These are phyloP conservation scores for Crepidotus variabilis DNA, from an alignment of 768 basidiomycete genomes.

Conservation along the genomic window DNA sequence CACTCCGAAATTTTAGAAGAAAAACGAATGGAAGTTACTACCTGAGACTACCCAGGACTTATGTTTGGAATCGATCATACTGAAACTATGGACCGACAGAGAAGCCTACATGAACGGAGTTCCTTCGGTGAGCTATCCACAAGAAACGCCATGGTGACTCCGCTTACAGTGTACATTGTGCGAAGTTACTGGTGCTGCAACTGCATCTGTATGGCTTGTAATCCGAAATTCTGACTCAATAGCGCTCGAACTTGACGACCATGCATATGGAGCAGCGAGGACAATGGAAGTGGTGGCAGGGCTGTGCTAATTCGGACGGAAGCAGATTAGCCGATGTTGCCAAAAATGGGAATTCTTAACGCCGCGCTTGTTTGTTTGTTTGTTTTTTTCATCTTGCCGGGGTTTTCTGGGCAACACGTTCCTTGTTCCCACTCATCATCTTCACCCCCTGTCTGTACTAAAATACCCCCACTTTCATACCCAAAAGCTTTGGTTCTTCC, in stretches of 20 bases:
- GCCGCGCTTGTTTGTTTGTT: constrained; percentile 14
- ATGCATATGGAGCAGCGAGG: not conserved
- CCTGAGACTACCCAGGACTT: too few relatives aligned
- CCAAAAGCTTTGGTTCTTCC: constrained; percentile 11
- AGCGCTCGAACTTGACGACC: too few relatives aligned
- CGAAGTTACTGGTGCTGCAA: too few relatives aligned
- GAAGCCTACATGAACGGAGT: not conserved
- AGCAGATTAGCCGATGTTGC: constrained; percentile 14
- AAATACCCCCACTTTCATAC: constrained; percentile 17
- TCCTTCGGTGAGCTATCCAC: not conserved
- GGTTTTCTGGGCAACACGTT: constrained; percentile 18
- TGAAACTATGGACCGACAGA: too few relatives aligned
- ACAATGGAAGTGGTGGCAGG: not conserved
- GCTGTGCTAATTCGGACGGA: constrained; percentile 9
- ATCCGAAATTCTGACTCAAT: too few relatives aligned
- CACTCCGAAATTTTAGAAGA: too few relatives aligned
- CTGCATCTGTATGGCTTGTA: too few relatives aligned
- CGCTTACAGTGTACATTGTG: not conserved
- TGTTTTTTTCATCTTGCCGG: constrained; percentile 8
- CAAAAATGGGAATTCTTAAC: constrained; percentile 16
- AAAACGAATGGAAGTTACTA: too few relatives aligned
- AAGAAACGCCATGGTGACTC: constrained; percentile 10
- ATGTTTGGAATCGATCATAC: too few relatives aligned
- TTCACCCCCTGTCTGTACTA: constrained; percentile 17
- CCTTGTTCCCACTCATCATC: constrained; percentile 20